These are phyloP conservation scores for Paramecium sonneborni DNA, from an alignment of 73 alveolate species.

Conservation along the genomic window DNA sequence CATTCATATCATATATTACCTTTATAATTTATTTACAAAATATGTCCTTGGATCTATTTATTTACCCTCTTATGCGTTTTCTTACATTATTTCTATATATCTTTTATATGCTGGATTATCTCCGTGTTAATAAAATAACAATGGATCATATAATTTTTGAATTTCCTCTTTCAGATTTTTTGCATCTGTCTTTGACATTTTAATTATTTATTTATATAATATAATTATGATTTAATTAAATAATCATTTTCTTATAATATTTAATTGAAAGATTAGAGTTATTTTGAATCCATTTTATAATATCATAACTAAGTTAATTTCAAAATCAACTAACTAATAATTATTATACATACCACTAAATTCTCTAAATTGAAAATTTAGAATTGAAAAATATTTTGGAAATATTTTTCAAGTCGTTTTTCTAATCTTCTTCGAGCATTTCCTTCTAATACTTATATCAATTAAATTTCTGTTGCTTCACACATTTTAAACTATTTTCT, in stretches of 20 bases:
- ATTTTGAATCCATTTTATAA: conserved; percentile 80
- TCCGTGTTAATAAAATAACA: conserved; percentile 61
- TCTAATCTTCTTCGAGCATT: conserved; percentile 88
- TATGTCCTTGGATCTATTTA: conserved; percentile 67
- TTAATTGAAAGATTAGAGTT: conserved; percentile 75
- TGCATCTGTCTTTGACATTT: neutral
- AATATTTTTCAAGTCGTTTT: conserved; percentile 82
- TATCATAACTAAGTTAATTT: conserved; percentile 82
- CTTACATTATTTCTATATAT: conserved; percentile 58
- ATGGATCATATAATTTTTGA: conserved; percentile 62
- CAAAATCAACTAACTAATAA: conserved; percentile 70
- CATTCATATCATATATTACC: neutral
- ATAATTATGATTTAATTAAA: neutral
- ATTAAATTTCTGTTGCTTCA: conserved; percentile 85
- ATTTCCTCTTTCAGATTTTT: conserved; percentile 55
- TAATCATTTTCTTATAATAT: conserved; percentile 53
- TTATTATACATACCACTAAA: conserved; percentile 39
- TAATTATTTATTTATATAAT: neutral
- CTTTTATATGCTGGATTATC: conserved; percentile 67
- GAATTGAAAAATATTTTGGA: conserved; percentile 87
- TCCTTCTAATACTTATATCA: conserved; percentile 91
- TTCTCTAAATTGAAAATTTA: conserved; percentile 73
- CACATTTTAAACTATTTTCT: conserved; percentile 61
- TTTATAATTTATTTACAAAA: conserved; percentile 37
- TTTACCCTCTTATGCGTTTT: conserved; percentile 63